A percentile compares a stretch with the other conserved stretches of the same genome.
Evolutionary conservation across 2,329 filamentous ascomycete genomes (phyloP).

Genomic region (Curvularia verruculosa): DNA sequence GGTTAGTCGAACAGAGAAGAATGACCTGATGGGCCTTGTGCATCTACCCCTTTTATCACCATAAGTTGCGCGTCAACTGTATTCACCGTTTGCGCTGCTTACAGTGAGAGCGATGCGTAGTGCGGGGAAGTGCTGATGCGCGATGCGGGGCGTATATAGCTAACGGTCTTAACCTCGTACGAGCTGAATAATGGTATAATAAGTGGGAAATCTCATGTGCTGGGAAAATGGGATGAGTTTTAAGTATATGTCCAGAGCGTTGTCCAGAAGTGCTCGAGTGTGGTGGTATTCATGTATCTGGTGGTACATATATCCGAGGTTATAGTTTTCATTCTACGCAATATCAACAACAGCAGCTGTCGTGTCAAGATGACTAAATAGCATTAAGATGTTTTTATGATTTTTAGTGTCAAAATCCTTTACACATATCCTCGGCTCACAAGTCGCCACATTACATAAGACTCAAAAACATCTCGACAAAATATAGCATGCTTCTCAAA

Average conservation of each 20-base stretch:
- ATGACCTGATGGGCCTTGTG: too few relatives aligned
- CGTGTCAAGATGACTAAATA: background rate
- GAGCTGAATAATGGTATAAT: background rate
- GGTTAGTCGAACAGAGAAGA: background rate
- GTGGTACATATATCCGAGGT: background rate
- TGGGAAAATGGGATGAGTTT: background rate
- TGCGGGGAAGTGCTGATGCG: constrained; percentile 9
- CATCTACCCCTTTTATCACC: too few relatives aligned
- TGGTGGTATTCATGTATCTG: background rate
- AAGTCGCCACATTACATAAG: background rate
- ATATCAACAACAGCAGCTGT: background rate
- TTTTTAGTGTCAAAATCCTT: background rate
- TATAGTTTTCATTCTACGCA: background rate
- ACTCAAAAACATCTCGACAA: background rate
- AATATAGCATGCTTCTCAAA: background rate
- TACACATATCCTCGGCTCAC: background rate
- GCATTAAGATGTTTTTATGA: background rate
- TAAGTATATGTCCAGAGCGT: too few relatives aligned
- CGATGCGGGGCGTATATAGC: too few relatives aligned
- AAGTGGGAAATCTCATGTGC: background rate
- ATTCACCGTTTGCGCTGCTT: too few relatives aligned
- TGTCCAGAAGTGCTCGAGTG: background rate
- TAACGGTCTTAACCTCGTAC: background rate
- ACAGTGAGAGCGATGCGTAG: background rate
- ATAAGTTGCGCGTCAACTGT: too few relatives aligned